Percentiles rank a stretch among this genome's conserved stretches.
Evolutionary conservation across 176 grass and related monocot species (phyloP).

Genomic region (Oryza longistaminata): DNA sequence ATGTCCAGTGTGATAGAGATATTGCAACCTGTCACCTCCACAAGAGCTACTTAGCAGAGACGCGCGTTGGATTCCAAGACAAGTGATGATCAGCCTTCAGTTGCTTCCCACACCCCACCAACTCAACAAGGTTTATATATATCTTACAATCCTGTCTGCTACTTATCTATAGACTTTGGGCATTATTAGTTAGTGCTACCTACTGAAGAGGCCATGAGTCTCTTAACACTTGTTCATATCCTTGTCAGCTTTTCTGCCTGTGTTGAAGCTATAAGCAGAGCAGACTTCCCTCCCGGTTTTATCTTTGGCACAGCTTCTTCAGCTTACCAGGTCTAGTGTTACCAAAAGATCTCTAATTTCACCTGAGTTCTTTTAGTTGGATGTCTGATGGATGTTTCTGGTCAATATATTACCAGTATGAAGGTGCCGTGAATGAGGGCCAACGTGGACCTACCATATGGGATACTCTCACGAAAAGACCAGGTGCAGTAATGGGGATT

Average conservation of each 20-base stretch:
- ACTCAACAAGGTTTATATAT: slow-evolving; percentile 57
- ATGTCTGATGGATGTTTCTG: slow-evolving; percentile 13
- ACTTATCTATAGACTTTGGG: slow-evolving; percentile 27
- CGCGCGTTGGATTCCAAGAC: slow-evolving; percentile 44
- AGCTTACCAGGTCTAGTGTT: slow-evolving; percentile 70
- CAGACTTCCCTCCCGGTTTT: slow-evolving; percentile 84
- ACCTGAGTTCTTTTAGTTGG: background rate
- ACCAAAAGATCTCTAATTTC: slow-evolving; percentile 14
- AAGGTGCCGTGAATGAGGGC: slow-evolving; percentile 87
- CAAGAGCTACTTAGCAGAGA: slow-evolving; percentile 39
- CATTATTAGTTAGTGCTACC: slow-evolving; percentile 20
- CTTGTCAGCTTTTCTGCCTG: slow-evolving; percentile 52
- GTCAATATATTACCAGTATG: slow-evolving; percentile 57
- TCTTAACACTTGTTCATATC: slow-evolving; percentile 43
- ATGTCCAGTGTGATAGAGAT: slow-evolving; percentile 44
- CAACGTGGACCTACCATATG: slow-evolving; percentile 84
- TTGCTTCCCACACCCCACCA: slow-evolving; percentile 43
- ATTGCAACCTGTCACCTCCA: slow-evolving; percentile 25
- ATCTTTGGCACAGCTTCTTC: slow-evolving; percentile 95
- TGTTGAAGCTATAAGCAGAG: slow-evolving; percentile 64
- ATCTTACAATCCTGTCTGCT: slow-evolving; percentile 29
- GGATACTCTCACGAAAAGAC: slow-evolving; percentile 74
- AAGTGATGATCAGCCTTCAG: slow-evolving; percentile 55
- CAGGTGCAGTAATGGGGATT: slow-evolving; percentile 50
- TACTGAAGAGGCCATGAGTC: slow-evolving; percentile 48